Conservation (phyloP, 768 basidiomycete species). For the Cubamyces lactineus region DNA sequence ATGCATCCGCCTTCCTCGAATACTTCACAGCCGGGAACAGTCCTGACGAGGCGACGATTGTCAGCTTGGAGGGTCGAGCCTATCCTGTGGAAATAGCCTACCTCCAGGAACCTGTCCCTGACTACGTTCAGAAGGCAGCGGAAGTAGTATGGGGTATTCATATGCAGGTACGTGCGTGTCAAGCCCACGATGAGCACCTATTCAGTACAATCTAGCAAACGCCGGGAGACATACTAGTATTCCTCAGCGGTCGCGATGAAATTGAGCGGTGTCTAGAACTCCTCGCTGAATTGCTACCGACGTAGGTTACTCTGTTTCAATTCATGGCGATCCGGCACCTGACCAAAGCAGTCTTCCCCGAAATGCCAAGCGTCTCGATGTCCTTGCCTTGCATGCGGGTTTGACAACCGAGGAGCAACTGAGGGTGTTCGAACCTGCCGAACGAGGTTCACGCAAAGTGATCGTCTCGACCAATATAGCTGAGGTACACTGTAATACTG, state of each 20-base stretch:
- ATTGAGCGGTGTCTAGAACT: slow-evolving; percentile 88
- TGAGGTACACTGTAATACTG: slow-evolving; percentile 52
- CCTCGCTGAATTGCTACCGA: slow-evolving; percentile 75
- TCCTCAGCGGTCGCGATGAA: slow-evolving; percentile 94
- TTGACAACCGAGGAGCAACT: slow-evolving; percentile 88
- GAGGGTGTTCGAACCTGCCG: slow-evolving; percentile 76
- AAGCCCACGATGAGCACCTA: background rate
- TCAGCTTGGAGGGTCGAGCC: slow-evolving; percentile 92
- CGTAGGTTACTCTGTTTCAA: slow-evolving; percentile 45
- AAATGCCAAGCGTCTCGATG: slow-evolving; percentile 58
- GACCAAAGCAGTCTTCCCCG: slow-evolving; percentile 48
- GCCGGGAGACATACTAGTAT: slow-evolving; percentile 89
- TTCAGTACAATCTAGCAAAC: slow-evolving; percentile 55
- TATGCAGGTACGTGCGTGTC: slow-evolving; percentile 55
- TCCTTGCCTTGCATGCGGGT: slow-evolving; percentile 87
- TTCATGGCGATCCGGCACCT: background rate
- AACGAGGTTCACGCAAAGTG: slow-evolving; percentile 82
- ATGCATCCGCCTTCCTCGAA: slow-evolving; percentile 85
- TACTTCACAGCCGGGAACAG: slow-evolving; percentile 77
- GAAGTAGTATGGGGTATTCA: slow-evolving; percentile 85
- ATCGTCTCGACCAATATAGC: slow-evolving; percentile 96
- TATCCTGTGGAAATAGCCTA: slow-evolving; percentile 96
- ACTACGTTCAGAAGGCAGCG: slow-evolving; percentile 84
- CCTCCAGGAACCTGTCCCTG: slow-evolving; percentile 70
- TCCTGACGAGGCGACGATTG: slow-evolving; percentile 75